phyloP scores from a whole-genome alignment of 2,329 filamentous ascomycete species.

The Chalaropsis ovoidea region DNA sequence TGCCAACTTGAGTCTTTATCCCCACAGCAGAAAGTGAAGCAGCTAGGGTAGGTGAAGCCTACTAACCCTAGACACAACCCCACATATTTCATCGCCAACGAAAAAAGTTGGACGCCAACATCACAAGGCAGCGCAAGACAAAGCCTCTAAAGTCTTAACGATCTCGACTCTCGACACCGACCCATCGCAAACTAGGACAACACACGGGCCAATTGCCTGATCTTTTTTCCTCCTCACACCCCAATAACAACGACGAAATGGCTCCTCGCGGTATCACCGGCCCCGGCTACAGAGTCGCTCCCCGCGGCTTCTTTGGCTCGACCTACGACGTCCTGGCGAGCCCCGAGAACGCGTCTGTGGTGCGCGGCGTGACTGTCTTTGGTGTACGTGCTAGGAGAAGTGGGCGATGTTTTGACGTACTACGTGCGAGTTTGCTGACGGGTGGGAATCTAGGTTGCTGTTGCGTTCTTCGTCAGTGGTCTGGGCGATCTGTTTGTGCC shows the following conservation, averaged over 20 bases:
- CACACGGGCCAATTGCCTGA: not conserved
- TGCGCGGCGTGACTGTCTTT: constrained; percentile 57
- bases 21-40: not conserved
- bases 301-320: constrained; percentile 43
- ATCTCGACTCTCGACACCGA: not conserved
- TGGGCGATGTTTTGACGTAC: not conserved
- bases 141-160: not conserved
- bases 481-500: constrained; percentile 54
- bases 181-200: not conserved
- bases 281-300: constrained; percentile 25
- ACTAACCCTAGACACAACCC: not conserved
- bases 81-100: not conserved
- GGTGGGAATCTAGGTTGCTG: constrained; percentile 42
- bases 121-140: not conserved
- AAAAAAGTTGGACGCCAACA: not conserved
- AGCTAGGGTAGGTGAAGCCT: not conserved
- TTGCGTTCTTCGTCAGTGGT: constrained; percentile 54
- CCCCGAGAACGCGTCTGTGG: constrained; percentile 58
- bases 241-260: constrained; percentile 9
- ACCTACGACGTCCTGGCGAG: constrained; percentile 55
- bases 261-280: constrained; percentile 24
- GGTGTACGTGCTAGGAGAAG: constrained; percentile 43
- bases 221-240: not conserved
- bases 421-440: not conserved
- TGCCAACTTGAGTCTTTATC: not conserved